Base-by-base conservation (phyloP, 768 basidiomycete species). In the Tricholoma saponaceum region DNA sequence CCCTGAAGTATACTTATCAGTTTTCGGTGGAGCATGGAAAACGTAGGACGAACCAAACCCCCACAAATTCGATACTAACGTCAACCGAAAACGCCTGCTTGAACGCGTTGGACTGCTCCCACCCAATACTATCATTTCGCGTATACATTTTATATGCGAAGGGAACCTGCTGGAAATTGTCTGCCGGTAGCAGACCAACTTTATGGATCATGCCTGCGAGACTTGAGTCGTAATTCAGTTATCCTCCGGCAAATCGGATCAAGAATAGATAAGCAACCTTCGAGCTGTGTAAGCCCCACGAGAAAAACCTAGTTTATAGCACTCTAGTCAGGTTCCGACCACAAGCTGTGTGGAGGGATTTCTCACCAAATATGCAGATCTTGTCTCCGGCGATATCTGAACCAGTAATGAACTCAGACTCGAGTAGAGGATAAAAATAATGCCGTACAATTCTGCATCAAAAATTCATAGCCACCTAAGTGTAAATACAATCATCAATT, bases 121-220 rank as follows among this genome's bases (percentile, higher is more conserved):
- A 78, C 4, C 82, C 79, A 8, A 71, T 57, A 1, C 75, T 62
- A 58, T 88, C 83, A 1, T 80, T 74, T 1, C 76, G 74, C 1
- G 75, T 75, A 68, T 79, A 87, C 79, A 87, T 83, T 60, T 79
- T 79, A 69, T 82, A 86, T 10, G 84, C 84, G 56, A 87, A 84
- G 0, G 83, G 81, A 2, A 86, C 77, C 69, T 85, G 82, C 60
- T 87, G 78, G 60, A 69, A 64, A 60, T 81, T 81, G 59, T 75
- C 72, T 7, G 75, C 70, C 0, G 78, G 78, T 9, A 82, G 72
- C 0, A 81, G 70, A 4, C 80, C 79, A 5, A 83, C 74, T 65
- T 82, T 81, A 64, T 80, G 76, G 5, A 81, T 60, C 81, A 82
- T 81, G 2, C 80, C 79, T 5, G 79, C 79, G 4, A 80, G 72